Evolutionary conservation across 352 stramenopile genomes (phyloP), one percentile per base, ranked within the genome.

Genomic region (Phytophthora ohioensis): DNA sequence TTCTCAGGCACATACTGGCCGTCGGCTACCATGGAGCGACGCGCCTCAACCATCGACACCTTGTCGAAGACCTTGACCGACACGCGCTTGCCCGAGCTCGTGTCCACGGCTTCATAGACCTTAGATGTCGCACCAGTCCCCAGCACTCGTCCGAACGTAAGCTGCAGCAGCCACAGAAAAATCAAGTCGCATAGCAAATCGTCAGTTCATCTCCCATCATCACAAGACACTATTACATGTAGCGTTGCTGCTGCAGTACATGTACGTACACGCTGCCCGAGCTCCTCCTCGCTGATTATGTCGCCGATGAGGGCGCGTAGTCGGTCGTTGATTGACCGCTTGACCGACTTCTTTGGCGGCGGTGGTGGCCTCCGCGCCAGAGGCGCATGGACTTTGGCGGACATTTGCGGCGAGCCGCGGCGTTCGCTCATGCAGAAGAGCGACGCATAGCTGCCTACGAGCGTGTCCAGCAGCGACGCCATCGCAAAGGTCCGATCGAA

Each of bases 41-140:
- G 82, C 57, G 84, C 77, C 41, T 92, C 88, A 48, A 95, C 81
- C 86, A 95, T 91, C 41, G 80, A 57, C 10, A 82, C 86, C 75
- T 95, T 95, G 76, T 94, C 85, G 60, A 95, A 95, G 2, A 93
- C 85, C 58, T 95, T 95, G 35, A 95, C 75, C 0, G 88, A 89
- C 4, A 95, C 84, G 35, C 80, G 64, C 8, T 76, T 21, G 7
- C 80, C 81, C 3, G 82, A 84, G 3, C 12, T 36, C 4, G 79
- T 81, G 53, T 94, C 81, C 39, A 90, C 66, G 0, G 86, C 88
- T 30, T 82, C 84, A 35, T 84, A 93, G 38, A 95, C 88, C 59
- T 90, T 92, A 42, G 85, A 86, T 36, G 88, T 95, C 47, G 88
- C 86, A 66, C 88, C 88, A 13, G 70, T 89, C 45, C 88, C 88